phyloP scores from a whole-genome alignment of 257 asterid genomes.

The Scutellaria barbata region DNA sequence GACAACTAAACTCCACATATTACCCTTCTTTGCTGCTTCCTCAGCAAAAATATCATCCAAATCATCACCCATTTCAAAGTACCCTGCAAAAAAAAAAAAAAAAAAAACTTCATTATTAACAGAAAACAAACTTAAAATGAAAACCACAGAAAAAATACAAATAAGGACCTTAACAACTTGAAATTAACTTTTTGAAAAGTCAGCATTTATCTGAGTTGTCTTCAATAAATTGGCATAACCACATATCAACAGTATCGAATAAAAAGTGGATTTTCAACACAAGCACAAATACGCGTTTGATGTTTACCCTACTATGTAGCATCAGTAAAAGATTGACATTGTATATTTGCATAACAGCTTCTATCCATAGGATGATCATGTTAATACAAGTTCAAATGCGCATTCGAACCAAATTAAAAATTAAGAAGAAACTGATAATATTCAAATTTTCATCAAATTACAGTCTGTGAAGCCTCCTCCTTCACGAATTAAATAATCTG shows the following conservation, averaged over 20 bases:
- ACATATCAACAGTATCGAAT: neutral
- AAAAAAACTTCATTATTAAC: neutral
- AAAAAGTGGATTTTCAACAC: neutral
- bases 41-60: conserved; percentile 53
- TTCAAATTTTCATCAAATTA: too few relatives aligned
- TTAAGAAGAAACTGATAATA: too few relatives aligned
- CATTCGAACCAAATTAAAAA: neutral
- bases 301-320: neutral
- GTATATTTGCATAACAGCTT: conserved; percentile 2
- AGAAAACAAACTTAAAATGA: neutral
- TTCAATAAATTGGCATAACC: neutral
- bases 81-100: conserved; percentile 33
- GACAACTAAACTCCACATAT: conserved; percentile 9
- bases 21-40: conserved; percentile 52
- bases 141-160: neutral
- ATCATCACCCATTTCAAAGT: conserved; percentile 38
- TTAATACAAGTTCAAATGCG: neutral
- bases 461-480: too few relatives aligned
- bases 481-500: too few relatives aligned
- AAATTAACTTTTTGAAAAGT: neutral
- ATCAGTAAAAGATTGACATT: neutral
- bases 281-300: neutral
- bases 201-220: neutral
- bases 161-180: neutral
- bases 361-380: neutral